Evolutionary conservation across 306 rosid genomes (phyloP).

Genomic region (Rosa lucieae): DNA sequence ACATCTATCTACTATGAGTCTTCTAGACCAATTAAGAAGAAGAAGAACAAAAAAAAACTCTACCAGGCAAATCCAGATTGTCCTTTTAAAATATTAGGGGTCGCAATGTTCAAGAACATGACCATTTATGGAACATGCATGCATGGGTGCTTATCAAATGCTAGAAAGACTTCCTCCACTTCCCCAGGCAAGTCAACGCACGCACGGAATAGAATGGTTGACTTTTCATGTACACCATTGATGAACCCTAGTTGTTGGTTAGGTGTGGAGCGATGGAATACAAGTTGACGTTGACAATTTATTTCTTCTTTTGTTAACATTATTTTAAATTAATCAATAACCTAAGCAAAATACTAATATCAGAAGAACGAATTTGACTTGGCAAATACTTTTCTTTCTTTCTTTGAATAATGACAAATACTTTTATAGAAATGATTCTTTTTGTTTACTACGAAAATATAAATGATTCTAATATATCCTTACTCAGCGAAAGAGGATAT

Average conservation of each 20-base stretch:
- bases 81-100: not conserved
- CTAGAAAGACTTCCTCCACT: not conserved
- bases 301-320: not conserved
- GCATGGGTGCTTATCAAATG: not conserved
- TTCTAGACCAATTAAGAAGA: too few species aligned
- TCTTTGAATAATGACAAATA: not conserved
- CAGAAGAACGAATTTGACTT: not conserved
- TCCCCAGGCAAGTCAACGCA: not conserved
- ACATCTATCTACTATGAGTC: too few species aligned
- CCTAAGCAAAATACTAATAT: not conserved
- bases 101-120: not conserved
- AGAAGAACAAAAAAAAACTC: too few species aligned
- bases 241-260: not conserved
- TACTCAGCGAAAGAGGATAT: too few species aligned
- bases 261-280: not conserved
- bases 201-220: not conserved
- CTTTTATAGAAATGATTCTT: not conserved
- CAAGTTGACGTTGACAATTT: not conserved
- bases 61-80: not conserved
- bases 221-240: not conserved
- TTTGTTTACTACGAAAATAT: not conserved
- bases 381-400: too few species aligned
- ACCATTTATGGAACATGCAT: not conserved
- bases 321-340: not conserved
- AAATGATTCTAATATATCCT: too few species aligned